These are phyloP conservation scores for Geotrichum histeridarum DNA, from an alignment of 1,139 yeast genomes.

Conservation along the genomic window DNA sequence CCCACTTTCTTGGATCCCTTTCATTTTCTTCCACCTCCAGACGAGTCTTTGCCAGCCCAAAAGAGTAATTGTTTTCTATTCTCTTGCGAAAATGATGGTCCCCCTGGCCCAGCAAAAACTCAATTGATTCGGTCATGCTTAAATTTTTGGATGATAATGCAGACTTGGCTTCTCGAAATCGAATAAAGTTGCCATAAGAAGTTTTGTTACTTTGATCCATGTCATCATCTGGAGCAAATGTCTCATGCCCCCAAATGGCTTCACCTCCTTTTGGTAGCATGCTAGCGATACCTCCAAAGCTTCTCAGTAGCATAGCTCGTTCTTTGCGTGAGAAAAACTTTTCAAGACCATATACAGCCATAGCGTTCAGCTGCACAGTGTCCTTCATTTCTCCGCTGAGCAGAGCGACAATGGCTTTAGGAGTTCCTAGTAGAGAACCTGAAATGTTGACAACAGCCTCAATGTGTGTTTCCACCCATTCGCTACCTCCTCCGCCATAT, in stretches of 20 bases:
- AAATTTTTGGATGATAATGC: conserved; percentile 47
- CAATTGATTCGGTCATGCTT: conserved; percentile 63
- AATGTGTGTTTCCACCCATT: conserved; percentile 81
- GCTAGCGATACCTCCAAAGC: conserved; percentile 91
- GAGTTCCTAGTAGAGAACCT: conserved; percentile 87
- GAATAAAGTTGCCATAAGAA: conserved; percentile 71
- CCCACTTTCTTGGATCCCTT: conserved; percentile 72
- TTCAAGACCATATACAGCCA: conserved; percentile 92
- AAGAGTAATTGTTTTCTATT: conserved; percentile 66
- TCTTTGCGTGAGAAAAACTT: conserved; percentile 87
- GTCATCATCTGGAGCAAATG: conserved; percentile 46
- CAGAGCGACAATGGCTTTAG: conserved; percentile 85
- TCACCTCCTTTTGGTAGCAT: conserved; percentile 97
- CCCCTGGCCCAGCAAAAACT: conserved; percentile 55
- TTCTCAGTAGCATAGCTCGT: conserved; percentile 73
- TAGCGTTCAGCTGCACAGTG: conserved; percentile 85
- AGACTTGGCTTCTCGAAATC: conserved; percentile 49
- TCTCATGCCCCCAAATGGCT: conserved; percentile 70
- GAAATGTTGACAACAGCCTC: conserved; percentile 80
- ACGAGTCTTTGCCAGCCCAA: conserved; percentile 60
- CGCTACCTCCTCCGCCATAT: conserved; percentile 82
- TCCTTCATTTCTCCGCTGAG: conserved; percentile 97
- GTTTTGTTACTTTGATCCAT: conserved; percentile 37
- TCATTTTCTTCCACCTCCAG: conserved; percentile 60
- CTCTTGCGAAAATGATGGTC: conserved; percentile 73